Evolutionary conservation across 2,329 filamentous ascomycete genomes (phyloP), one percentile per base, ranked within the genome.

Genomic region (Ceratocystis diversiconidia): DNA sequence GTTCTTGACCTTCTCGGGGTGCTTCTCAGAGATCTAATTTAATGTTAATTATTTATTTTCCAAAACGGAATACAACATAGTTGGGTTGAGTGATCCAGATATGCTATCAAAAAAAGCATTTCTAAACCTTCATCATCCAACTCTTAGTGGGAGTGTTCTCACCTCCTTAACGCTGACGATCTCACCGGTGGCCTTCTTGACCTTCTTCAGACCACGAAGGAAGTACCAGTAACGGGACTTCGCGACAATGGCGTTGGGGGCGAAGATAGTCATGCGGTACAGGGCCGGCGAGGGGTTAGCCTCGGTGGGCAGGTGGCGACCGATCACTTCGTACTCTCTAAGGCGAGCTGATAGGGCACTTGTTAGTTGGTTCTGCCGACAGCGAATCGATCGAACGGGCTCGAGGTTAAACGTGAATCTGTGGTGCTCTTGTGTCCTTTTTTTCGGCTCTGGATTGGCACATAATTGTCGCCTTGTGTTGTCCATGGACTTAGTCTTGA

Each of bases 171-270:
- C 80, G 79, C 85, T 89, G 78, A 99, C 91, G 77, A 99, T 96
- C 88, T 99, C 94, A 80, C 94, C 94, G 77, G 95, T 97, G 77
- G 92, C 88, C 90, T 99, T 99, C 92, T 99, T 99, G 84, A 99
- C 91, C 88, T 99, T 99, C 79, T 90, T 88, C 76, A 99, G 86
- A 85, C 95, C 95, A 81, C 91, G 90, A 80, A 99, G 83, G 86
- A 99, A 99, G 86, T 99, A 99, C 95, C 95, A 99, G 89, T 96
- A 99, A 77, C 94, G 90, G 78, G 92, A 96, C 88, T 99, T 99
- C 78, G 95, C 94, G 75, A 99, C 92, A 73, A 96, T 94, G 75
- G 87, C 84, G 83, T 99, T 99, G 74, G 91, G 90, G 73, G 94
- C 94, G 80, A 99, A 99, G 80, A 99, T 96, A 79, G 92, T 92